Percentiles rank a stretch among this genome's conserved stretches.
Conservation (phyloP, 345 rosid genomes). For the Linum lewisii region DNA sequence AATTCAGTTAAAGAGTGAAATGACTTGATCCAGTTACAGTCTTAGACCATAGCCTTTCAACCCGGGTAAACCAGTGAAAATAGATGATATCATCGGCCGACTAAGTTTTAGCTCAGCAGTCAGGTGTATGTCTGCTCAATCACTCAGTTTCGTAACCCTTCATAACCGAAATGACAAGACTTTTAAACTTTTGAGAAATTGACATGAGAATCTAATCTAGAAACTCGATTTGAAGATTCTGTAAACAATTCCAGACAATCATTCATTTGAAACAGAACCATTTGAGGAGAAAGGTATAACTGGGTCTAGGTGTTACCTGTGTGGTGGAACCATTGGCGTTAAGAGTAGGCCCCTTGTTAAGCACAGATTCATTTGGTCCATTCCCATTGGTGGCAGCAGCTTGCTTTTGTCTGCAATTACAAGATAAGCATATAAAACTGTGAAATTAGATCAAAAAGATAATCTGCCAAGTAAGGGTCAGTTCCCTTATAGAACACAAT, state of each 20-base stretch:
- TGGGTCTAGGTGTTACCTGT: slow-evolving; percentile 35
- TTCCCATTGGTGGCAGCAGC: slow-evolving; percentile 20
- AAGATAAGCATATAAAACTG: neutral
- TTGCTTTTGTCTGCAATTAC: slow-evolving; percentile 30
- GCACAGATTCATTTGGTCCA: slow-evolving; percentile 21
- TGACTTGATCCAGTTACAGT: neutral
- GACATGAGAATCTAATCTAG: neutral
- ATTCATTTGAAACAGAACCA: neutral
- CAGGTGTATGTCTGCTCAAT: no score
- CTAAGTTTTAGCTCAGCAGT: no score
- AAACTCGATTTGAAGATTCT: neutral
- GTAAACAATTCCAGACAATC: neutral
- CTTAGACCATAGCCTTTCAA: neutral
- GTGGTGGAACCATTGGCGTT: slow-evolving; percentile 18
- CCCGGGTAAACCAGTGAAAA: neutral
- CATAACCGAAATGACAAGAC: no score
- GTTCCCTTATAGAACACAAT: no score
- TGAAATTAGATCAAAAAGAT: neutral
- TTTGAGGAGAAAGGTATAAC: slow-evolving; percentile 4
- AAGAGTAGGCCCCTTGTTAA: slow-evolving; percentile 14
- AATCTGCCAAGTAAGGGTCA: no score
- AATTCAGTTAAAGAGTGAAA: slow-evolving; percentile 4
- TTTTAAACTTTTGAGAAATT: neutral
- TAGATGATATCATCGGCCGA: no score
- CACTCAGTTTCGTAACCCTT: no score